Percentiles rank a stretch among this genome's conserved stretches.
Conservation (phyloP, 2,329 filamentous ascomycete species). For the Fusarium chlamydosporum region DNA sequence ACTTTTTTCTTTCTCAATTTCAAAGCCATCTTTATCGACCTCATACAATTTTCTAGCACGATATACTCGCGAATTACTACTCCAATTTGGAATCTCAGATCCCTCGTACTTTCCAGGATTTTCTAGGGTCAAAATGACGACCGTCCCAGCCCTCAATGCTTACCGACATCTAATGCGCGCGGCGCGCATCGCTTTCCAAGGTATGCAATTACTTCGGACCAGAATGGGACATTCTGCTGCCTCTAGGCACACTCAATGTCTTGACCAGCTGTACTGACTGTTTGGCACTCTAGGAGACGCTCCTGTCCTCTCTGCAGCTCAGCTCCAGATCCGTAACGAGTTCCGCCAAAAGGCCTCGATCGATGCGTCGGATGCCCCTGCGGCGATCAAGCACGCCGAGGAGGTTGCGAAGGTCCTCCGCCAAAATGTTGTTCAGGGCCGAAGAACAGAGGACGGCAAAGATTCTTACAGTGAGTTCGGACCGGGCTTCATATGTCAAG, state of each 20-base stretch:
- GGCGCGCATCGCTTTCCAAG: constrained; percentile 84
- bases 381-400: constrained; percentile 82
- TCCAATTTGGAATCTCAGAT: no score
- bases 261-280: neutral
- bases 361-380: constrained; percentile 67
- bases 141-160: constrained; percentile 76
- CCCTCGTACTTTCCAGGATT: neutral
- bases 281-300: constrained; percentile 72
- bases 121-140: constrained; percentile 34
- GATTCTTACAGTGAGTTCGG: constrained; percentile 68
- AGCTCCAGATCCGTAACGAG: constrained; percentile 76
- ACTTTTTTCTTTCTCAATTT: constrained; percentile 36
- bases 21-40: constrained; percentile 14
- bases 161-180: constrained; percentile 88
- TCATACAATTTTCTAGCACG: neutral
- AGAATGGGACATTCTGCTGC: neutral
- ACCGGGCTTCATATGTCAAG: neutral
- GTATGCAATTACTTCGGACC: constrained; percentile 60
- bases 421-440: constrained; percentile 91
- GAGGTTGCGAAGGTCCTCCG: constrained; percentile 84
- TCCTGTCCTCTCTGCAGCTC: constrained; percentile 77
- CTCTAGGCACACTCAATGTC: neutral
- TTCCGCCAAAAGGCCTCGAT: constrained; percentile 79
- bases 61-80: neutral
- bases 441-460: constrained; percentile 58